These are phyloP conservation scores for Tuber borchii DNA, from an alignment of 495 filamentous ascomycete species.

Conservation along the genomic window DNA sequence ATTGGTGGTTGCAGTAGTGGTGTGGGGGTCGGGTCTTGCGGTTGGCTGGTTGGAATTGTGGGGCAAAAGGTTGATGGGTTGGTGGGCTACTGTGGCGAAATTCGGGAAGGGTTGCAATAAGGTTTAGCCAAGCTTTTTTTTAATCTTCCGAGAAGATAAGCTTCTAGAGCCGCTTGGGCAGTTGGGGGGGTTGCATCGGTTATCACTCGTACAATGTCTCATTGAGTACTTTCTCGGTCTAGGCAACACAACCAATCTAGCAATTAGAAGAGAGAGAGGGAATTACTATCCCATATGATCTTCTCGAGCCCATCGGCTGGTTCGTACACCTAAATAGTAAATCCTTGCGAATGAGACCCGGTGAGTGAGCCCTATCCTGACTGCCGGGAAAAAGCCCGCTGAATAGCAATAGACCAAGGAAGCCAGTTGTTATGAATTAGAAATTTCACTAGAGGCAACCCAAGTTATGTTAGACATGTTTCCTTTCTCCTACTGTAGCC, in stretches of 20 bases:
- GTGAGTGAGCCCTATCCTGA: neutral
- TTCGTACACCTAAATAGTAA: neutral
- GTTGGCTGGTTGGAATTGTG: neutral
- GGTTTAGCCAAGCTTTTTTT: conserved; percentile 6
- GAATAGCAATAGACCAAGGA: neutral
- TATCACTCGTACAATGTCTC: neutral
- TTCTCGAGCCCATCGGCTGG: neutral
- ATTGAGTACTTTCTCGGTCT: neutral
- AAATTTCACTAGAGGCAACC: neutral
- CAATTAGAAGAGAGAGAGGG: neutral
- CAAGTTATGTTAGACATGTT: neutral
- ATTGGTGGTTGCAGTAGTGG: neutral
- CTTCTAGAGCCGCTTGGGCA: neutral
- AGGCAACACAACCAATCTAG: neutral
- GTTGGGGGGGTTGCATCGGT: neutral
- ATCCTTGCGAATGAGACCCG: neutral
- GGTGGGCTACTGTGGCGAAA: neutral
- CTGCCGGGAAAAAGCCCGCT: too few relatives aligned
- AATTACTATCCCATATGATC: neutral
- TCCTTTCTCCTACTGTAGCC: neutral
- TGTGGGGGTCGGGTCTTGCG: neutral
- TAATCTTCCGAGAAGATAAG: neutral
- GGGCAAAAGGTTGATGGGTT: neutral
- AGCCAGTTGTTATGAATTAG: neutral
- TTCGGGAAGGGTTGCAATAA: neutral